phyloP scores from a whole-genome alignment of 2,329 filamentous ascomycete genomes.

The Cadophora sp. region DNA sequence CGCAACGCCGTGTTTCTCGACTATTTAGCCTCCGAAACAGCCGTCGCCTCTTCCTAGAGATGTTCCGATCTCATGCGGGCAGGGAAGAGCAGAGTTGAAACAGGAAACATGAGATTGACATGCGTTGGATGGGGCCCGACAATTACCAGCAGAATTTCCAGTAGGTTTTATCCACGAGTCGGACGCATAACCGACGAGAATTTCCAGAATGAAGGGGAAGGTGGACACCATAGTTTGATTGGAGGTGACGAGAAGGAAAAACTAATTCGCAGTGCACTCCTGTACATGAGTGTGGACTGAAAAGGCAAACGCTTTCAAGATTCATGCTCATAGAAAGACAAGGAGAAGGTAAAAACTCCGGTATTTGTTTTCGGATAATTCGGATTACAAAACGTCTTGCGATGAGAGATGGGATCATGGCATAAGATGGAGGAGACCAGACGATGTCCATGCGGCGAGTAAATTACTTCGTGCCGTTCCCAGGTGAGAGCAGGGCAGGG shows the following conservation, averaged over 20 bases:
- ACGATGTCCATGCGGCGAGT: neutral
- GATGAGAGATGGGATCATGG: neutral
- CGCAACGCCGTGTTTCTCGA: neutral
- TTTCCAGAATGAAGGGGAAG: constrained; percentile 1
- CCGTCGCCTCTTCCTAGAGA: neutral
- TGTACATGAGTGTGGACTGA: no score
- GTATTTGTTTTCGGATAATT: no score
- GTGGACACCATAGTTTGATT: neutral
- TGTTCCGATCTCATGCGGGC: constrained; percentile 4
- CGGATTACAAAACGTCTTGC: neutral
- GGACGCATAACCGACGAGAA: neutral
- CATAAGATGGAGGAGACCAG: constrained; percentile 1
- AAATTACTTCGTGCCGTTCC: no score
- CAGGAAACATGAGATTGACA: constrained; percentile 1
- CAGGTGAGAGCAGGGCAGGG: no score
- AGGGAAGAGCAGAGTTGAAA: neutral
- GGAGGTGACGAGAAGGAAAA: neutral
- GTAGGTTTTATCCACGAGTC: constrained; percentile 8
- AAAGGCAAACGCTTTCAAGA: neutral
- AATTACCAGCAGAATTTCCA: no score
- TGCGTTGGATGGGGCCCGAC: neutral
- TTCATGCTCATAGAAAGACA: no score
- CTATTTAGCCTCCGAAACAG: neutral
- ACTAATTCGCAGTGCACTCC: neutral
- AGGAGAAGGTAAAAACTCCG: no score